Conservation (phyloP, 495 filamentous ascomycete species). For the Echria macrotheca region DNA sequence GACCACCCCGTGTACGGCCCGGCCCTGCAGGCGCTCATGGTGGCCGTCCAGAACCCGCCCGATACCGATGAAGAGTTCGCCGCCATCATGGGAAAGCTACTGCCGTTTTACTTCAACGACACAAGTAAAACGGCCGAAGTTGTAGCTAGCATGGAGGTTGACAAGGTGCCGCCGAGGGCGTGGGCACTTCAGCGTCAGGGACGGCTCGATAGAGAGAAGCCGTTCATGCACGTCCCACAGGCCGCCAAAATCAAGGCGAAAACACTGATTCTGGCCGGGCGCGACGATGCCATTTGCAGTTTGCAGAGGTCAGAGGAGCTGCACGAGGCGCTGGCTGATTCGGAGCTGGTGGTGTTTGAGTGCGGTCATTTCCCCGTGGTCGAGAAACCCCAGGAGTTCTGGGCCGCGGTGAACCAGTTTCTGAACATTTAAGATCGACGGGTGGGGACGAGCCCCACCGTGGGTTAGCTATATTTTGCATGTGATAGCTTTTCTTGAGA, state of each 20-base stretch:
- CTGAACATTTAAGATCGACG: not conserved
- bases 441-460: not conserved
- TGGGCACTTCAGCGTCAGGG: conserved; percentile 1
- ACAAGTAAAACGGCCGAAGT: not conserved
- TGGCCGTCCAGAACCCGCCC: not conserved
- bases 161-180: not conserved
- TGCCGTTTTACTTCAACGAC: conserved; percentile 5
- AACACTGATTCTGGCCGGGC: not conserved
- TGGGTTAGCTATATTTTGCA: not conserved
- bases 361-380: conserved; percentile 3
- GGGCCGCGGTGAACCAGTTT: not conserved
- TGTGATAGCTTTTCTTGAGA: not conserved
- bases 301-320: not conserved
- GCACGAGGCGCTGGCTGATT: not conserved
- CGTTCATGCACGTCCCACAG: not conserved
- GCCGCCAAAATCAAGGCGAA: not conserved
- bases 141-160: not conserved
- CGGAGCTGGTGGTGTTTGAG: conserved; percentile 1
- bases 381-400: conserved; percentile 2
- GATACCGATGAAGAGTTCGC: not conserved
- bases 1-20: not conserved
- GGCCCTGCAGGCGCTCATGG: not conserved
- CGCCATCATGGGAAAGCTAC: not conserved
- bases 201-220: not conserved
- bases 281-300: not conserved